Percentiles rank a stretch among this genome's conserved stretches.
These are phyloP conservation scores for Sclerotinia sclerotiorum DNA, from an alignment of 2,329 filamentous ascomycete species.

Conservation along the genomic window DNA sequence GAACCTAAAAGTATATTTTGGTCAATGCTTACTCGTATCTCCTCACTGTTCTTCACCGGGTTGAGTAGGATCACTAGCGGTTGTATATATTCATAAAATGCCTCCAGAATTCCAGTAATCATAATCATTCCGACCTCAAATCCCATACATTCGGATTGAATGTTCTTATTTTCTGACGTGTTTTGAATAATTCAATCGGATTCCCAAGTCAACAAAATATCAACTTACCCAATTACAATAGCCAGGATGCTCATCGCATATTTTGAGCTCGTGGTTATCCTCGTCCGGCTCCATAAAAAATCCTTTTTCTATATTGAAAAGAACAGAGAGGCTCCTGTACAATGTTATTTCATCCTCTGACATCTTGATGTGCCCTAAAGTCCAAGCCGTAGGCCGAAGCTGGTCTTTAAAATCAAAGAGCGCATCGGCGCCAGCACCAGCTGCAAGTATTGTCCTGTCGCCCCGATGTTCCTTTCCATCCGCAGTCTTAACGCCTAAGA, in stretches of 20 bases:
- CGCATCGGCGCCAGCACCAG: slow-evolving; percentile 49
- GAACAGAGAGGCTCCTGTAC: slow-evolving; percentile 51
- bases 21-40: neutral
- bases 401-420: slow-evolving; percentile 53
- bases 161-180: neutral
- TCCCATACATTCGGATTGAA: neutral
- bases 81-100: too few relatives aligned
- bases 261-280: slow-evolving; percentile 48
- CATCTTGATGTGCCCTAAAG: slow-evolving; percentile 52
- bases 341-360: slow-evolving; percentile 46
- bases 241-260: slow-evolving; percentile 58
- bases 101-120: too few relatives aligned
- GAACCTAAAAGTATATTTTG: neutral
- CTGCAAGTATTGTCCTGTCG: slow-evolving; percentile 48
- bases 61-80: too few relatives aligned
- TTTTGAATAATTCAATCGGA: neutral
- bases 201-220: neutral
- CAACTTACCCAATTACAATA: slow-evolving; percentile 50
- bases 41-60: too few relatives aligned
- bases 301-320: slow-evolving; percentile 49
- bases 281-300: slow-evolving; percentile 53
- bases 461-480: slow-evolving; percentile 46
- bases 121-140: neutral
- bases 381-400: slow-evolving; percentile 55
- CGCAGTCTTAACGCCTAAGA: slow-evolving; percentile 46